Evolutionary conservation across 2,329 filamentous ascomycete genomes (phyloP).

Genomic region (Phyllosticta capitalensis): DNA sequence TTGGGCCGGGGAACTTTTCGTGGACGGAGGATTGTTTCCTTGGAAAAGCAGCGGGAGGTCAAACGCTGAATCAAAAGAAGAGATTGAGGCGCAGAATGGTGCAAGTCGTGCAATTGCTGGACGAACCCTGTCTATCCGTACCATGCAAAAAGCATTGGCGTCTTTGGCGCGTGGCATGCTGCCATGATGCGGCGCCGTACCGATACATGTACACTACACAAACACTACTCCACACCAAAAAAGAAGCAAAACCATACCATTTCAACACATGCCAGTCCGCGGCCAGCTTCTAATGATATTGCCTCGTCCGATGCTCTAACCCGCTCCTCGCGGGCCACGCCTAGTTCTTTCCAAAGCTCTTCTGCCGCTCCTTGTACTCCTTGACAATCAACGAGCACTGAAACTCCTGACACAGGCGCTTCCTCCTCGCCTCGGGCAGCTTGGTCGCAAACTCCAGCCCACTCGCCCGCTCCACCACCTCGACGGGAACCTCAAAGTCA

Average conservation of each 20-base stretch:
- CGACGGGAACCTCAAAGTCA: slow-evolving; percentile 91
- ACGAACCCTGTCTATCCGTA: too few species aligned
- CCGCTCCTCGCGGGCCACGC: too few species aligned
- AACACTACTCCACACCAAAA: not conserved
- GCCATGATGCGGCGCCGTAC: too few species aligned
- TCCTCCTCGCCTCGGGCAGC: slow-evolving; percentile 63
- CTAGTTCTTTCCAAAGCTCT: slow-evolving; percentile 26
- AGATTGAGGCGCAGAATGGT: too few species aligned
- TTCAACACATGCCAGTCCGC: not conserved
- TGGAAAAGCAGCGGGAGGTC: too few species aligned
- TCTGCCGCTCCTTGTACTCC: slow-evolving; percentile 60
- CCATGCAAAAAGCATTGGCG: too few species aligned
- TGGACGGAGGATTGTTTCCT: not conserved
- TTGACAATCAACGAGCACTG: slow-evolving; percentile 72
- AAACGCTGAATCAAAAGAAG: too few species aligned
- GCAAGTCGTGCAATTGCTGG: too few species aligned
- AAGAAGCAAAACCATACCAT: not conserved
- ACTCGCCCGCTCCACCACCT: slow-evolving; percentile 83
- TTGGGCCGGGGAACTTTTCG: too few species aligned
- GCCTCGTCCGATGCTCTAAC: too few species aligned
- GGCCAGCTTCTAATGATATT: not conserved
- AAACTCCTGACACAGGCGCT: slow-evolving; percentile 77
- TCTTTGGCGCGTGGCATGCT: too few species aligned
- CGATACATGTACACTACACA: not conserved
- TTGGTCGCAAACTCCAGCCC: slow-evolving; percentile 84